Evolutionary conservation across 352 stramenopile species (phyloP).

Genomic region (Globisporangium echinulatum): DNA sequence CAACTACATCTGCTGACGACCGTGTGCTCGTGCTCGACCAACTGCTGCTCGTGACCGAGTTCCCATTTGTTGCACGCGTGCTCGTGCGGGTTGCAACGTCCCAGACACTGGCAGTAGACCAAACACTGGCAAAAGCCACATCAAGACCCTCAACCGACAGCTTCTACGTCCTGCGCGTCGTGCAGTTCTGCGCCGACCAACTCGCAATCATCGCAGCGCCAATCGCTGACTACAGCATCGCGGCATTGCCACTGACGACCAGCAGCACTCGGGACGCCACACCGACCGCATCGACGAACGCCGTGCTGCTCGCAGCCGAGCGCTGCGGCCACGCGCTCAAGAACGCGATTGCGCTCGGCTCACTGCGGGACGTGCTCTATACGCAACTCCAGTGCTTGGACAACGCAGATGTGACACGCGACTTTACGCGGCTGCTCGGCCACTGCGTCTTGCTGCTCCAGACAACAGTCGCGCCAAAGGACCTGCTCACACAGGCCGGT

Average conservation of each 20-base stretch:
- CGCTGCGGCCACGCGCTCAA: conserved; percentile 68
- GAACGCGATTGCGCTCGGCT: conserved; percentile 53
- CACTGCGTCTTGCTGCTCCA: conserved; percentile 61
- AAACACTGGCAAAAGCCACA: too few species aligned
- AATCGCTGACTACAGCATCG: conserved; percentile 38
- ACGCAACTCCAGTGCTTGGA: conserved; percentile 13
- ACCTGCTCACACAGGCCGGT: conserved; percentile 68
- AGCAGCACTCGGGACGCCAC: background rate
- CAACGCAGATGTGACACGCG: background rate
- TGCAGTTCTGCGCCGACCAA: conserved; percentile 50
- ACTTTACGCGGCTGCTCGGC: conserved; percentile 40
- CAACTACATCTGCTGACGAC: conserved; percentile 13
- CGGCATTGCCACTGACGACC: background rate
- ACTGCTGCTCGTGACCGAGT: conserved; percentile 55
- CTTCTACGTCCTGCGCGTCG: conserved; percentile 30
- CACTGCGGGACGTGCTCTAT: conserved; percentile 56
- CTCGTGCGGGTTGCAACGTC: conserved; percentile 22
- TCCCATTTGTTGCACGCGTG: conserved; percentile 42
- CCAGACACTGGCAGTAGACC: too few species aligned
- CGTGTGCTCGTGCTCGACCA: conserved; percentile 38
- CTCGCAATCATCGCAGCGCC: conserved; percentile 43
- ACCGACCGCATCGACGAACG: conserved; percentile 37
- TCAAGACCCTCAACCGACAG: background rate
- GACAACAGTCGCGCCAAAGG: conserved; percentile 72
- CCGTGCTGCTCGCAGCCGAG: conserved; percentile 67